Base-by-base conservation (phyloP, 2,329 filamentous ascomycete genomes). In the Colletotrichum incanum region DNA sequence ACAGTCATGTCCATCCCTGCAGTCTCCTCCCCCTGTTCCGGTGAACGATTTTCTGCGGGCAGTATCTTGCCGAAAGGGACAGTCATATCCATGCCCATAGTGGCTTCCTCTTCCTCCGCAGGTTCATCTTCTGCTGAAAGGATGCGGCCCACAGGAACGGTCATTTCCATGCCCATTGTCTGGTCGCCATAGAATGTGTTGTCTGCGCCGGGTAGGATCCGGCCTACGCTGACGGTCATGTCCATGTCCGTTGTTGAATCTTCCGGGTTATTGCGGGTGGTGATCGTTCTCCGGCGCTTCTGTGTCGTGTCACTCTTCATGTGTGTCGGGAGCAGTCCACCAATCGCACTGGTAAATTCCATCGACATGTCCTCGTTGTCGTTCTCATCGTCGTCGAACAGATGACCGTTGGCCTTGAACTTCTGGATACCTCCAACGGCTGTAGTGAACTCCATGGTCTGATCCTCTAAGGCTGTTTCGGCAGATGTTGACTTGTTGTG, bases 371-470 rank as follows among this genome's bases (percentile, higher is more conserved):
- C 93, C 75, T 92, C 91, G 55, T 92, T 88, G 3, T 84, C 82
- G 9, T 80, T 76, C 26, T 83, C 83, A 37, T 79, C 76, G 37
- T 79, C 76, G 34, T 83, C 77, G 49, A 56, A 66, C 78, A 5
- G 76, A 78, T 34, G 82, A 77, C 5, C 76, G 73, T 31, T 78
- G 72, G 23, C 76, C 18, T 70, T 41, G 80, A 79, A 60, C 26
- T 58, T 56, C 0, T 83, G 84, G 71, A 97, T 97, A 5, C 90
- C 88, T 6, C 94, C 95, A 55, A 97, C 87, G 1, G 92, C 93
- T 61, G 88, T 92, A 0, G 95, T 97, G 64, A 97, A 90, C 64
- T 97, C 95, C 95, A 98, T 97, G 64, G 91, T 94, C 76, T 92
- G 87, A 37, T 93, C 92, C 55, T 88, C 66, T 12, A 65, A 55